phyloP scores from a whole-genome alignment of 2,329 filamentous ascomycete genomes.

The Claviceps purpurea region DNA sequence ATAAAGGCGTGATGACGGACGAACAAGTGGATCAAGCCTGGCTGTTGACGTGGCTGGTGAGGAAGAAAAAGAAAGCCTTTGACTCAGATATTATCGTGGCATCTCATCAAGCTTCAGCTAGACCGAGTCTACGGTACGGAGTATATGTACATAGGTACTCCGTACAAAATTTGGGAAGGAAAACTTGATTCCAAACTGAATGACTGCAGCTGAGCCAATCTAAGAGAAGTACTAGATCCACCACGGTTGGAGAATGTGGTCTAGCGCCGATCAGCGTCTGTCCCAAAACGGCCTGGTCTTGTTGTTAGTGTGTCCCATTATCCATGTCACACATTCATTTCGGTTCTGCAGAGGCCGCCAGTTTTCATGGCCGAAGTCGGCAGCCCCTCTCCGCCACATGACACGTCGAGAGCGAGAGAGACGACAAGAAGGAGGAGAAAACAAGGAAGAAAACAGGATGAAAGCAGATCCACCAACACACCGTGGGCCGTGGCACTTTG shows the following conservation, averaged over 20 bases:
- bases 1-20: no score
- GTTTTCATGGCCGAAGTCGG: background rate
- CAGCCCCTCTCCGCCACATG: background rate
- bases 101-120: no score
- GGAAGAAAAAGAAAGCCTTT: no score
- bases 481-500: background rate
- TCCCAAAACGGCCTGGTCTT: background rate
- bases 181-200: background rate
- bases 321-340: background rate
- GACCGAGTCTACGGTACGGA: no score
- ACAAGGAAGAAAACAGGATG: background rate
- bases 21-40: no score
- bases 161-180: no score
- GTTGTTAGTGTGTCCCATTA: background rate
- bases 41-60: no score
- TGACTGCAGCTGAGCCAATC: background rate
- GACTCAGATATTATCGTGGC: no score
- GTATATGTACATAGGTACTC: no score
- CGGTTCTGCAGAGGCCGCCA: background rate
- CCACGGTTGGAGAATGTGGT: background rate
- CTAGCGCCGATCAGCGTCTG: constrained; percentile 2
- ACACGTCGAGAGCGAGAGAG: background rate
- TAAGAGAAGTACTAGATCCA: background rate
- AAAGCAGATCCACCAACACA: background rate
- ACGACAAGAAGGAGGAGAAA: no score